phyloP scores from a whole-genome alignment of 305 asterid species.

The Fraxinus angustifolia region DNA sequence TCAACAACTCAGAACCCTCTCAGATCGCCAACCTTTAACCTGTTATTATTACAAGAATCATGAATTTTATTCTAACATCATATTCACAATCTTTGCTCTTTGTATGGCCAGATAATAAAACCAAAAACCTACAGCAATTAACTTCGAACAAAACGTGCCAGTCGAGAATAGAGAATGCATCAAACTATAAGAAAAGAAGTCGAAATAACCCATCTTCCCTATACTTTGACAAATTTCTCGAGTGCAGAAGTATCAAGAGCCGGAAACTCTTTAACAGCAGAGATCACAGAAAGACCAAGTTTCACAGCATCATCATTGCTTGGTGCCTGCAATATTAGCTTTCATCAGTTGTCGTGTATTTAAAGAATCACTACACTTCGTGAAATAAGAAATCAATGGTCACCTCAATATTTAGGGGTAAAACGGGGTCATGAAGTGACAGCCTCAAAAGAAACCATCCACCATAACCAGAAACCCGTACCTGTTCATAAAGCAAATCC shows the following conservation, averaged over 20 bases:
- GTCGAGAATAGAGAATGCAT: background rate
- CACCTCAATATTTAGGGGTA: constrained; percentile 96
- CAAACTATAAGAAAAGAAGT: background rate
- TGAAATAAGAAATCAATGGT: background rate
- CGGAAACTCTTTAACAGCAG: constrained; percentile 54
- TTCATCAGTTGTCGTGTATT: constrained; percentile 12
- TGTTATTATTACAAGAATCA: background rate
- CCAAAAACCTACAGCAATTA: background rate
- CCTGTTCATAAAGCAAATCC: constrained; percentile 38
- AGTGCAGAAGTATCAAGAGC: constrained; percentile 84
- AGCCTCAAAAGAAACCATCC: constrained; percentile 98
- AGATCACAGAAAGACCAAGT: constrained; percentile 65
- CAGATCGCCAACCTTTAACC: constrained; percentile 6
- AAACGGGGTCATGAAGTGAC: constrained; percentile 94
- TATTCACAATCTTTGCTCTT: constrained; percentile 2
- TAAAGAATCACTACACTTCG: background rate
- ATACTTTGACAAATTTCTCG: constrained; percentile 54
- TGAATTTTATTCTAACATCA: background rate
- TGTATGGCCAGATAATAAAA: background rate
- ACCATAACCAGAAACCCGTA: constrained; percentile 88
- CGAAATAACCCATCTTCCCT: constrained; percentile 8
- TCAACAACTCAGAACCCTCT: background rate
- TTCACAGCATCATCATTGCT: constrained; percentile 65
- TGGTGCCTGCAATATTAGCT: constrained; percentile 55
- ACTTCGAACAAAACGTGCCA: constrained; percentile 4